Conservation (phyloP, 1,284 basidiomycete genomes). For the Schizophyllum amplum region DNA sequence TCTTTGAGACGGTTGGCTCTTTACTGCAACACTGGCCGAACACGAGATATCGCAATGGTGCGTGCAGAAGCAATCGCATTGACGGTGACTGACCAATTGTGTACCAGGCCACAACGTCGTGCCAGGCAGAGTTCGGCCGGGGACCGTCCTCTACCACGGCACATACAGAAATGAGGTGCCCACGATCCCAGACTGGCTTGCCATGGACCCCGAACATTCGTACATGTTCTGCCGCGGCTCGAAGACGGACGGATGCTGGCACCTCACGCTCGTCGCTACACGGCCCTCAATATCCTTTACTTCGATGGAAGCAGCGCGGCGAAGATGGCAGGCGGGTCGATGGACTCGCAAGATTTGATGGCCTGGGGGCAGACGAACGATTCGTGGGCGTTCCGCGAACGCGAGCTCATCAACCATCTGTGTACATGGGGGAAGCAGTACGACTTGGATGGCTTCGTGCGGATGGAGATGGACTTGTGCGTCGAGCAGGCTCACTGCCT, state of each 20-base stretch:
- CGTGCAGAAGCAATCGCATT: slow-evolving; percentile 4
- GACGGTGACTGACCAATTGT: not conserved
- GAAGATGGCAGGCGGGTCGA: slow-evolving; percentile 24
- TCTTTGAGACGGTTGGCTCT: slow-evolving; percentile 34
- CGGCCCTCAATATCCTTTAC: slow-evolving; percentile 33
- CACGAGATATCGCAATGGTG: slow-evolving; percentile 35
- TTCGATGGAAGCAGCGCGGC: slow-evolving; percentile 36
- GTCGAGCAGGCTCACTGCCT: slow-evolving; percentile 9
- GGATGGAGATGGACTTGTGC: slow-evolving; percentile 44
- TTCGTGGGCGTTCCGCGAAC: slow-evolving; percentile 14
- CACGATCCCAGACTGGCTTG: slow-evolving; percentile 28
- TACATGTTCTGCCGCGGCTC: slow-evolving; percentile 24
- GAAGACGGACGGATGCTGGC: slow-evolving; percentile 23
- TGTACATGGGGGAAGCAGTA: slow-evolving; percentile 28
- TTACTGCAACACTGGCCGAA: slow-evolving; percentile 45
- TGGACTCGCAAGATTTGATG: slow-evolving; percentile 37
- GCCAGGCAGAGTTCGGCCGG: slow-evolving; percentile 29
- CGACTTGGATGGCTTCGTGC: slow-evolving; percentile 30
- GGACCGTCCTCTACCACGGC: slow-evolving; percentile 36
- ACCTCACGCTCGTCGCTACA: slow-evolving; percentile 27
- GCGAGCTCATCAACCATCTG: slow-evolving; percentile 22
- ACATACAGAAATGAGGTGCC: slow-evolving; percentile 19
- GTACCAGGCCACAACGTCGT: slow-evolving; percentile 34
- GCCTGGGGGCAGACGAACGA: slow-evolving; percentile 23
- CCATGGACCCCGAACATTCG: slow-evolving; percentile 37